phyloP scores from a whole-genome alignment of 371 early-diverging fungal species.

The Mortierella sp. region DNA sequence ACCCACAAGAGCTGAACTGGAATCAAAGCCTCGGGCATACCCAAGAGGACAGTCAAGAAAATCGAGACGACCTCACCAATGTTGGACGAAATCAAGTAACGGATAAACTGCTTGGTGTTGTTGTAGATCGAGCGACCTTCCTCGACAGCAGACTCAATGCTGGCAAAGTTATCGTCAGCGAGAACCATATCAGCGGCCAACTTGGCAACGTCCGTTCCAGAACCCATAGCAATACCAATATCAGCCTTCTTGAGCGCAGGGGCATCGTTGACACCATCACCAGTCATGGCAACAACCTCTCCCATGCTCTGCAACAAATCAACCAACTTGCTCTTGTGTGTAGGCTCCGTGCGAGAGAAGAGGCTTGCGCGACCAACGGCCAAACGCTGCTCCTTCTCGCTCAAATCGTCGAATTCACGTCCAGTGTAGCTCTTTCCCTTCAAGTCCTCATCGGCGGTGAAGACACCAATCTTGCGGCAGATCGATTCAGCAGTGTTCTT shows the following conservation, averaged over 20 bases:
- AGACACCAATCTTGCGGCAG: constrained; percentile 94
- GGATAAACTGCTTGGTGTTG: constrained; percentile 98
- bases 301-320: constrained; percentile 88
- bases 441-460: constrained; percentile 75
- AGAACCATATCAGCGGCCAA: constrained; percentile 98
- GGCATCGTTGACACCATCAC: constrained; percentile 99
- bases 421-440: constrained; percentile 89
- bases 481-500: constrained; percentile 96
- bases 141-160: constrained; percentile 95
- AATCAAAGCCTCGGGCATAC: constrained; percentile 96
- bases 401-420: constrained; percentile 91
- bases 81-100: constrained; percentile 89
- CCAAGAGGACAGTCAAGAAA: constrained; percentile 91
- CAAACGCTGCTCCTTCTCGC: constrained; percentile 72
- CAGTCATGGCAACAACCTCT: constrained; percentile 97
- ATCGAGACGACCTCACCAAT: constrained; percentile 91
- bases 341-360: constrained; percentile 95
- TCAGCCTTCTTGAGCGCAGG: constrained; percentile 97
- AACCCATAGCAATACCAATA: constrained; percentile 99
- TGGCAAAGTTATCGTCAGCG: constrained; percentile 97
- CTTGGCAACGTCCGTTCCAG: constrained; percentile 98
- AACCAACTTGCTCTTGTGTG: constrained; percentile 94
- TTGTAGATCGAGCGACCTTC: constrained; percentile 97
- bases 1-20: constrained; percentile 99
- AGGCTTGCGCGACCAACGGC: constrained; percentile 83